These are phyloP conservation scores for Phoma herbarum DNA, from an alignment of 2,329 filamentous ascomycete genomes.

Conservation along the genomic window DNA sequence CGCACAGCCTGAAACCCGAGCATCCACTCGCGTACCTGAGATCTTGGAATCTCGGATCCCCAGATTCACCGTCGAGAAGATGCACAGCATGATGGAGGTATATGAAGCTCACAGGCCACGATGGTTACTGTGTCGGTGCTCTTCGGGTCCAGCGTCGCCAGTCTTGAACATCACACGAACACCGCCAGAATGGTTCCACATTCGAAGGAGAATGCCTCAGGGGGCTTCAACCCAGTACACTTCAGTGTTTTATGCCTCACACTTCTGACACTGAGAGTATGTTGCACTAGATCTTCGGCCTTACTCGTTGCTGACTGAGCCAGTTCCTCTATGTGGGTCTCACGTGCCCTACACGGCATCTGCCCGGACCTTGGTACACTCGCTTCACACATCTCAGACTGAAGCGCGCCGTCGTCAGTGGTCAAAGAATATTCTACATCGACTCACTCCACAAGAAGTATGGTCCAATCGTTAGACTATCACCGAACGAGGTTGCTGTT, in stretches of 20 bases:
- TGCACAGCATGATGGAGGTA: neutral
- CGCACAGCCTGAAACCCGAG: neutral
- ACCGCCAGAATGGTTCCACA: slow-evolving; percentile 8
- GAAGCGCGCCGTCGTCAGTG: slow-evolving; percentile 50
- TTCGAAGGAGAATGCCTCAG: slow-evolving; percentile 1
- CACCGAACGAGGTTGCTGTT: slow-evolving; percentile 43
- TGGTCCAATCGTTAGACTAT: slow-evolving; percentile 44
- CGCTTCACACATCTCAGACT: slow-evolving; percentile 48
- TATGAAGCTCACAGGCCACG: slow-evolving; percentile 13
- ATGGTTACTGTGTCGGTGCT: slow-evolving; percentile 1
- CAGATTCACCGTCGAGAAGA: slow-evolving; percentile 14
- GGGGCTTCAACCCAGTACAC: slow-evolving; percentile 20
- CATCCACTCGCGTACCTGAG: neutral
- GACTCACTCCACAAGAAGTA: slow-evolving; percentile 49
- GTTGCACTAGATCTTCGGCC: neutral
- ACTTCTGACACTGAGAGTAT: slow-evolving; percentile 14
- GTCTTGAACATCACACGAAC: neutral
- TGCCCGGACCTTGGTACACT: slow-evolving; percentile 46
- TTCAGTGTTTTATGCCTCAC: slow-evolving; percentile 19
- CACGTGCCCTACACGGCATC: slow-evolving; percentile 39
- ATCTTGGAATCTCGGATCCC: slow-evolving; percentile 13
- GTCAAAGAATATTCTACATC: slow-evolving; percentile 53
- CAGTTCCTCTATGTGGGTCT: slow-evolving; percentile 35
- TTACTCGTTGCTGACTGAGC: slow-evolving; percentile 2
- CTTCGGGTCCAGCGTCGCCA: slow-evolving; percentile 1